Base-by-base conservation (phyloP, 2,329 filamentous ascomycete genomes). In the Ophiocordyceps camponoti-floridani region DNA sequence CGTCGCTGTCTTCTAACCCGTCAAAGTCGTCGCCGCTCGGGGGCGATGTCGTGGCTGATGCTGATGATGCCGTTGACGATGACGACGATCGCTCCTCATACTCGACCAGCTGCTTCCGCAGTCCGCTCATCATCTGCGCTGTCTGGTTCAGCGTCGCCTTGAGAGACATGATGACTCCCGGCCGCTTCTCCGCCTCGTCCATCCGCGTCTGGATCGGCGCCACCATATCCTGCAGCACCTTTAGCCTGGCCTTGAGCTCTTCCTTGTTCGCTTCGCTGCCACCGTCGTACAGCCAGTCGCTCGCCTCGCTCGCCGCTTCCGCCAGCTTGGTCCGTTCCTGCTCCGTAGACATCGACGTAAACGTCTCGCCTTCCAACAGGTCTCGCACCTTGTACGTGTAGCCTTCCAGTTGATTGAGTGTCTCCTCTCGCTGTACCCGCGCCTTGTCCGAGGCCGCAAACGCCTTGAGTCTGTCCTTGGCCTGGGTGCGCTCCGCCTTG, bases 201-300 rank as follows among this genome's bases (percentile, higher is more conserved):
- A 80, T 78, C 47, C 91, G 77, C 56, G 73, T 77, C 52, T 86
- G 72, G 26, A 94, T 77, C 1, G 88, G 89, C 30, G 75, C 68
- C 44, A 88, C 83, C 42, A 95, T 74, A 44, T 78, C 75, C 57
- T 85, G 81, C 43, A 98, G 75, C 41, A 74, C 75, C 60, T 84
- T 81, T 43, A 93, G 73, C 58, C 81, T 85, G 45, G 75, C 71
- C 59, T 81, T 84, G 54, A 98, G 73, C 42, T 81, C 77, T 3
- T 84, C 77, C 47, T 79, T 79, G 33, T 75, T 70, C 4, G 91
- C 88, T 43, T 87, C 79, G 14, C 74, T 72, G 46, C 89, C 86
- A 42, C 88, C 87, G 14, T 76, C 84, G 58, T 94, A 91, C 47
- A 98, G 77, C 89, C 91, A 98, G 11, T 94, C 87, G 53, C 84